phyloP scores from a whole-genome alignment of 1,284 basidiomycete species.

The Filobasidium uniguttulatum region DNA sequence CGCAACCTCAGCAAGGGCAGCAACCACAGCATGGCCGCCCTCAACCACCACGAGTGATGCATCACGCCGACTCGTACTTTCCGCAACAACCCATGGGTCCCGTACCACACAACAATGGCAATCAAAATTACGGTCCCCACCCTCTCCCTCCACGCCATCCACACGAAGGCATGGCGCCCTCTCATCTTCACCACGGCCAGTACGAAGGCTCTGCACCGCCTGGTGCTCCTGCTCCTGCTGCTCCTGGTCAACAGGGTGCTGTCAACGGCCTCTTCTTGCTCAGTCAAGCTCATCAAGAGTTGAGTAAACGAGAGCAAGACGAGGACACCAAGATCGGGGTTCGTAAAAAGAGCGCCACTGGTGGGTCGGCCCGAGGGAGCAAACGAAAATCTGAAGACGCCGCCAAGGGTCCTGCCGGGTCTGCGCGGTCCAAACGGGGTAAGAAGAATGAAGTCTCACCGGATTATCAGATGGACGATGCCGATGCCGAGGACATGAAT shows the following conservation, averaged over 20 bases:
- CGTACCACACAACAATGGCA: conserved; percentile 6
- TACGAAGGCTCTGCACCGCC: background rate
- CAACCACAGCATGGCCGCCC: conserved; percentile 29
- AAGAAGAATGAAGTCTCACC: conserved; percentile 25
- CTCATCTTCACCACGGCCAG: background rate
- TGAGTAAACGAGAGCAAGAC: conserved; percentile 77
- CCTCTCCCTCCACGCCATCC: conserved; percentile 7
- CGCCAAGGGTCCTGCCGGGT: conserved; percentile 3
- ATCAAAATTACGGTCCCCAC: conserved; percentile 12
- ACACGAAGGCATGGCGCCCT: background rate
- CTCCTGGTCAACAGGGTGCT: conserved; percentile 33
- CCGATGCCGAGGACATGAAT: conserved; percentile 15
- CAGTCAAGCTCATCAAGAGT: conserved; percentile 84
- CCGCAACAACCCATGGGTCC: background rate
- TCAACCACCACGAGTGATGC: conserved; percentile 29
- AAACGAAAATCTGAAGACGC: conserved; percentile 23
- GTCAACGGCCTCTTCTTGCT: conserved; percentile 87
- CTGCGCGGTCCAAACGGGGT: conserved; percentile 26
- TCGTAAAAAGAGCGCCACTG: background rate
- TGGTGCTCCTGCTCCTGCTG: background rate
- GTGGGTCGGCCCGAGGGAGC: conserved; percentile 6
- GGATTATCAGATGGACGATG: conserved; percentile 16
- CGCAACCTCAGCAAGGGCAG: conserved; percentile 20
- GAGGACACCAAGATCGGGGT: conserved; percentile 26
- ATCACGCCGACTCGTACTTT: conserved; percentile 7